Percentiles rank a stretch among this genome's conserved stretches.
phyloP scores from a whole-genome alignment of 139 green algal species.

The Micromonas commoda region DNA sequence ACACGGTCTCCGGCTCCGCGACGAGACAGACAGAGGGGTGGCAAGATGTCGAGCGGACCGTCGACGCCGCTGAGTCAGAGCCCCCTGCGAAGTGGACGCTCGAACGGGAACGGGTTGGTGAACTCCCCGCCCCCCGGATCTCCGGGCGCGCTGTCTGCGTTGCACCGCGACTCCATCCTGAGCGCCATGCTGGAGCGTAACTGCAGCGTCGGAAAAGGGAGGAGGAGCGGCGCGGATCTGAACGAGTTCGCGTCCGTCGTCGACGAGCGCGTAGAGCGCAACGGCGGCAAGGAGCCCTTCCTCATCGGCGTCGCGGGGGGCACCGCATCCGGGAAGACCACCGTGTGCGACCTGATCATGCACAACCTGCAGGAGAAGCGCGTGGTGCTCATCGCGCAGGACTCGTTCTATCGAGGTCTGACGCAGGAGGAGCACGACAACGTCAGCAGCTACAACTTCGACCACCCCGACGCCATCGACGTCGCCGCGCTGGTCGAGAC shows the following conservation, averaged over 20 bases:
- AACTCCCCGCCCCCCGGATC: not conserved
- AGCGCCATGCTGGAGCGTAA: not conserved
- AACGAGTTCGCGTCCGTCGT: not conserved
- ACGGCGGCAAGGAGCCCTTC: slow-evolving; percentile 44
- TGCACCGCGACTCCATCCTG: not conserved
- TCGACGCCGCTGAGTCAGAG: too few species aligned
- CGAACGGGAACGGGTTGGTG: not conserved
- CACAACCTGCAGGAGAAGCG: slow-evolving; percentile 81
- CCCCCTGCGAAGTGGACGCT: too few species aligned
- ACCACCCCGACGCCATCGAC: slow-evolving; percentile 67
- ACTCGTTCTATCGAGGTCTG: slow-evolving; percentile 86
- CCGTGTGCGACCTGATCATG: slow-evolving; percentile 89
- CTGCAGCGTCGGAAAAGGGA: not conserved
- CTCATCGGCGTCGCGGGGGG: slow-evolving; percentile 73
- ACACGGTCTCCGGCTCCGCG: too few species aligned
- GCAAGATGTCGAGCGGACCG: too few species aligned
- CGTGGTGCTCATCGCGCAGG: slow-evolving; percentile 76
- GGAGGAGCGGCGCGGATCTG: too few species aligned
- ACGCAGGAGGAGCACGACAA: slow-evolving; percentile 60
- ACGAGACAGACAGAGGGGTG: too few species aligned
- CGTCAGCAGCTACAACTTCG: slow-evolving; percentile 86
- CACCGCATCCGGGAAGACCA: slow-evolving; percentile 80
- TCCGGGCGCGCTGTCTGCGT: too few species aligned
- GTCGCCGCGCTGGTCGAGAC: not conserved
- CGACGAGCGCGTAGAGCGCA: slow-evolving; percentile 9